Percentiles rank a stretch among this genome's conserved stretches.
phyloP scores from a whole-genome alignment of 2,329 filamentous ascomycete species.

The Salinomyces thailandicus region DNA sequence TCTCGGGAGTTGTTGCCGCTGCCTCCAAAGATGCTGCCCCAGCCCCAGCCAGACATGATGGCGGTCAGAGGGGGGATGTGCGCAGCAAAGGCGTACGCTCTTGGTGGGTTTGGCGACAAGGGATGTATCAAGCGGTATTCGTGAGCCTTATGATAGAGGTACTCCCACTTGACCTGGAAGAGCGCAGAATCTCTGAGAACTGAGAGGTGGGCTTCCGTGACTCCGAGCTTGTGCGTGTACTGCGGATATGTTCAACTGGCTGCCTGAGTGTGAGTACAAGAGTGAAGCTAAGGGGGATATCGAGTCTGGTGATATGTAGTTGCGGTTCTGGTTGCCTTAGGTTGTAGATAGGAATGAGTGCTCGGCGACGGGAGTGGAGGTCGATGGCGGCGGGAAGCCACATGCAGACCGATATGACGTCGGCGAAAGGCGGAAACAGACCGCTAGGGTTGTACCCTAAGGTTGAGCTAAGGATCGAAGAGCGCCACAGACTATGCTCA shows the following conservation, averaged over 20 bases:
- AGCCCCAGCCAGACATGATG: constrained; percentile 41
- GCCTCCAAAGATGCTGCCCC: constrained; percentile 61
- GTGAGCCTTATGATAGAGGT: too few species aligned
- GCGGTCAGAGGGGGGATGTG: constrained; percentile 2
- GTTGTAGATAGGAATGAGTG: not conserved
- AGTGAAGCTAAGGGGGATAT: too few species aligned
- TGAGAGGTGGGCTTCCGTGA: not conserved
- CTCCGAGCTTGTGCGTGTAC: not conserved
- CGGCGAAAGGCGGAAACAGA: not conserved
- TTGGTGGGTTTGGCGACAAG: too few species aligned
- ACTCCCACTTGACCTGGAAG: too few species aligned
- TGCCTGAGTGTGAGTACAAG: not conserved
- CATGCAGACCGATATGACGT: not conserved
- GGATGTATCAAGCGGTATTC: too few species aligned
- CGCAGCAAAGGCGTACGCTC: too few species aligned
- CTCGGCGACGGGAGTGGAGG: too few species aligned
- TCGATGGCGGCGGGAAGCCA: not conserved
- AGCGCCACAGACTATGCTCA: too few species aligned
- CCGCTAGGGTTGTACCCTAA: not conserved
- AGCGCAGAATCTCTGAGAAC: not conserved
- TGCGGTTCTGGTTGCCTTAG: constrained; percentile 2
- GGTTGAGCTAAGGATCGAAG: too few species aligned
- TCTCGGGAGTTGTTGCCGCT: constrained; percentile 80
- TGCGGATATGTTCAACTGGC: not conserved
- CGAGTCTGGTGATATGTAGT: not conserved